Evolutionary conservation across 2,329 filamentous ascomycete genomes (phyloP).

Genomic region (Talaromyces sp.): DNA sequence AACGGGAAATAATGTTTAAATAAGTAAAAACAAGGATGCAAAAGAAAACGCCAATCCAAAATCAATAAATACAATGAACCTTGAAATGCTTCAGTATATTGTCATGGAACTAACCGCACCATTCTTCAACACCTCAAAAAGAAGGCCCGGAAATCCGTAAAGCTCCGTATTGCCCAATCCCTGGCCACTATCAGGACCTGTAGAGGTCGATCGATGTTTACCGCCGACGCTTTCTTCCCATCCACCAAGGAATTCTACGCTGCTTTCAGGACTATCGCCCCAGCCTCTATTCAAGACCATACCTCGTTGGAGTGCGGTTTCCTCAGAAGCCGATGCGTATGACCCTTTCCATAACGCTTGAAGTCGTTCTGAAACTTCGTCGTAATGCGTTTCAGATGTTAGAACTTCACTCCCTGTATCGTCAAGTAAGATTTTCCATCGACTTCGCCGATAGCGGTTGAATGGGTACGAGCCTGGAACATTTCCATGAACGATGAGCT

Average conservation of each 20-base stretch:
- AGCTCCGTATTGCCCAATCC: conserved; percentile 71
- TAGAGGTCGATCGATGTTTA: conserved; percentile 40
- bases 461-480: conserved; percentile 95
- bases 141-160: conserved; percentile 86
- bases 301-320: conserved; percentile 50
- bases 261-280: conserved; percentile 87
- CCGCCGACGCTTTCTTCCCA: conserved; percentile 68
- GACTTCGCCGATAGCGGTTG: conserved; percentile 83
- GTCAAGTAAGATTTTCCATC: conserved; percentile 67
- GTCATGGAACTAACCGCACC: conserved; percentile 84
- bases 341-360: conserved; percentile 64
- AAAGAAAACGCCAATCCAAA: neutral
- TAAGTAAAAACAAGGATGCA: neutral
- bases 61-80: neutral
- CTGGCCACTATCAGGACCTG: conserved; percentile 43
- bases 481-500: conserved; percentile 90
- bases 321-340: conserved; percentile 54
- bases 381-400: conserved; percentile 72
- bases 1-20: neutral
- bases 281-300: conserved; percentile 90
- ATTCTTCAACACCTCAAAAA: conserved; percentile 95
- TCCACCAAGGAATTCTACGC: conserved; percentile 75
- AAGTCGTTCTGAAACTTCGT: conserved; percentile 64
- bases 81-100: conserved; percentile 58
- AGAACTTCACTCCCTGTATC: conserved; percentile 42